Conservation (phyloP, 768 basidiomycete species). For the Phaffia australis region DNA sequence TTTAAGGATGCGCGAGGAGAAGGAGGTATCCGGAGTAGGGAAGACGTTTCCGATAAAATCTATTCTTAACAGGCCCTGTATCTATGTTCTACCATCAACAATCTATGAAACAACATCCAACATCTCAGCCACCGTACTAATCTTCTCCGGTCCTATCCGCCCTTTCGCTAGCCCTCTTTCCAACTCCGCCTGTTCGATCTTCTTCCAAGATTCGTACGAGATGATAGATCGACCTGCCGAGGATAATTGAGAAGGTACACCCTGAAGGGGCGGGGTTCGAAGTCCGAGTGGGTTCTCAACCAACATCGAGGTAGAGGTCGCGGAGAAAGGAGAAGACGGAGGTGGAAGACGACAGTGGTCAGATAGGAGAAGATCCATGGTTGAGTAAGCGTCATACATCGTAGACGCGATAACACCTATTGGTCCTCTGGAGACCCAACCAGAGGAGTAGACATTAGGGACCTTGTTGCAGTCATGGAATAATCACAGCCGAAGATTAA, state of each 20-base stretch:
- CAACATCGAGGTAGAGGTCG: conserved; percentile 10
- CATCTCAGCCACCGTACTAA: conserved; percentile 39
- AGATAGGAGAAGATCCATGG: conserved; percentile 57
- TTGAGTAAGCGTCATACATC: conserved; percentile 80
- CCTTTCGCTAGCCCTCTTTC: conserved; percentile 44
- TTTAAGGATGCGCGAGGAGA: no score
- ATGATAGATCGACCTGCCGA: conserved; percentile 40
- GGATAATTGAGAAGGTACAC: neutral
- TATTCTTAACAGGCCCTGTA: no score
- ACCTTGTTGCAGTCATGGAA: conserved; percentile 29
- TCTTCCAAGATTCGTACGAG: conserved; percentile 63
- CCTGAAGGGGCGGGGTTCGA: neutral
- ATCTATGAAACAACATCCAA: conserved; percentile 31
- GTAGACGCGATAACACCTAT: conserved; percentile 83
- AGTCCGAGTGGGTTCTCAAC: conserved; percentile 4
- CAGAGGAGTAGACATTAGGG: conserved; percentile 69
- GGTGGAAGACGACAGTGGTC: conserved; percentile 42
- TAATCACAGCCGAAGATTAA: neutral
- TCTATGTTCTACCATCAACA: no score
- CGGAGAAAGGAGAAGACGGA: neutral
- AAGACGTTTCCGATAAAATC: no score
- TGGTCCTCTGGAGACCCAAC: conserved; percentile 88
- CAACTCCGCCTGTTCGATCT: conserved; percentile 60
- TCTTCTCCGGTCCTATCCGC: conserved; percentile 41
- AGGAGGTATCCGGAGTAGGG: no score